phyloP scores from a whole-genome alignment of 345 rosid genomes.

The Lepidium africanum region DNA sequence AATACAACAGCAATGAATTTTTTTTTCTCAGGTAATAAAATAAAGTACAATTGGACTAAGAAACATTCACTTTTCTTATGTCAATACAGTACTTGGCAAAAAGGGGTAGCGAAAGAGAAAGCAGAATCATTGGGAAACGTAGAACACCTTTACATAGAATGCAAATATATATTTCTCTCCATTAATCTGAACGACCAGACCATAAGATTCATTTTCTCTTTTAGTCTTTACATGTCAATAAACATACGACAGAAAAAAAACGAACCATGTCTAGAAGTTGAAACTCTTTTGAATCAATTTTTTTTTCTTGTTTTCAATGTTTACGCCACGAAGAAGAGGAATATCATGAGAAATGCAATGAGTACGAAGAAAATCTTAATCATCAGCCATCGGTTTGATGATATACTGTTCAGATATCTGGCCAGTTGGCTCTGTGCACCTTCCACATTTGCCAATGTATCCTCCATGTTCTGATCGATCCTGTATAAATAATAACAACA shows the following conservation, averaged over 20 bases:
- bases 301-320: slow-evolving; percentile 13
- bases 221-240: slow-evolving; percentile 23
- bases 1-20: neutral
- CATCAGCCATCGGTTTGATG: slow-evolving; percentile 81
- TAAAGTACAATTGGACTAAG: neutral
- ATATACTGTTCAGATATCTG: slow-evolving; percentile 66
- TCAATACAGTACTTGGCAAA: neutral
- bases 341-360: slow-evolving; percentile 67
- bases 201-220: slow-evolving; percentile 5
- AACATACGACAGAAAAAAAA: neutral
- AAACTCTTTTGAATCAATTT: slow-evolving; percentile 3
- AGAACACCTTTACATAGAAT: neutral
- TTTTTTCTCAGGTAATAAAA: neutral
- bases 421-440: slow-evolving; percentile 70
- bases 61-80: neutral
- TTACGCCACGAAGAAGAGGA: slow-evolving; percentile 69
- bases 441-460: slow-evolving; percentile 59
- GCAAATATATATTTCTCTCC: slow-evolving; percentile 7
- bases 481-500: slow-evolving; percentile 23
- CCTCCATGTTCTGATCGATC: slow-evolving; percentile 82
- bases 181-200: slow-evolving; percentile 18
- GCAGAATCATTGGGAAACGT: neutral
- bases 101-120: neutral
- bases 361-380: slow-evolving; percentile 72
- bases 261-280: slow-evolving; percentile 1